These are phyloP conservation scores for Artomyces pyxidatus DNA, from an alignment of 768 basidiomycete species.

Conservation along the genomic window DNA sequence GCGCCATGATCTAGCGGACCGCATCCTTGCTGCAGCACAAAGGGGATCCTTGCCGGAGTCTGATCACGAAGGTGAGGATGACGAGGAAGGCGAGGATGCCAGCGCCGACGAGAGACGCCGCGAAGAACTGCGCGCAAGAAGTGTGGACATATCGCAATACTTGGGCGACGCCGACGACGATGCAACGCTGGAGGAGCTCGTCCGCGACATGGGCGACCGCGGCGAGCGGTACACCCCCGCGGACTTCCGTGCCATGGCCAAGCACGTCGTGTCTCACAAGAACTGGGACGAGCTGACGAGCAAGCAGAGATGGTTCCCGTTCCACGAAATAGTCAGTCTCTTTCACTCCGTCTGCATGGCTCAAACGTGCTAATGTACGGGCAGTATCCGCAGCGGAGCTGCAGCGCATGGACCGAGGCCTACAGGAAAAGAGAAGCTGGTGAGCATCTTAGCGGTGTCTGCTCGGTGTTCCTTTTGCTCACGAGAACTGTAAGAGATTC, in stretches of 20 bases:
- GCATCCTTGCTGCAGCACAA: too few species aligned
- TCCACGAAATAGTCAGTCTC: conserved; percentile 39
- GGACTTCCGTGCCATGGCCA: conserved; percentile 54
- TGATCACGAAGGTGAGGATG: conserved; percentile 15
- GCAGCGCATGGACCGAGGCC: not conserved
- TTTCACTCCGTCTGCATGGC: not conserved
- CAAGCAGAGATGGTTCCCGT: conserved; percentile 49
- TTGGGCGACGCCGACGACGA: not conserved
- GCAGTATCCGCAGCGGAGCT: not conserved
- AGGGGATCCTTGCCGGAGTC: not conserved
- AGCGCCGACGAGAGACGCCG: conserved; percentile 21
- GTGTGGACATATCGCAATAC: too few species aligned
- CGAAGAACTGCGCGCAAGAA: not conserved
- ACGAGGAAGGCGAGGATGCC: conserved; percentile 18
- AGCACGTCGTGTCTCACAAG: conserved; percentile 43
- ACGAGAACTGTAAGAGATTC: not conserved
- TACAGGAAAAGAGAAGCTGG: not conserved
- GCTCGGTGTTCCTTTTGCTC: not conserved
- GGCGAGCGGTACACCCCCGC: conserved; percentile 47
- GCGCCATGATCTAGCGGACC: conserved; percentile 8
- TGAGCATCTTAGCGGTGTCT: not conserved
- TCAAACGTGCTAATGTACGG: not conserved
- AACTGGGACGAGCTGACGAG: conserved; percentile 34
- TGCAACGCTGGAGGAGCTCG: conserved; percentile 20
- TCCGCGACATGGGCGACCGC: conserved; percentile 44